phyloP scores from a whole-genome alignment of 1,284 basidiomycete genomes.

The Wallemia hederae region DNA sequence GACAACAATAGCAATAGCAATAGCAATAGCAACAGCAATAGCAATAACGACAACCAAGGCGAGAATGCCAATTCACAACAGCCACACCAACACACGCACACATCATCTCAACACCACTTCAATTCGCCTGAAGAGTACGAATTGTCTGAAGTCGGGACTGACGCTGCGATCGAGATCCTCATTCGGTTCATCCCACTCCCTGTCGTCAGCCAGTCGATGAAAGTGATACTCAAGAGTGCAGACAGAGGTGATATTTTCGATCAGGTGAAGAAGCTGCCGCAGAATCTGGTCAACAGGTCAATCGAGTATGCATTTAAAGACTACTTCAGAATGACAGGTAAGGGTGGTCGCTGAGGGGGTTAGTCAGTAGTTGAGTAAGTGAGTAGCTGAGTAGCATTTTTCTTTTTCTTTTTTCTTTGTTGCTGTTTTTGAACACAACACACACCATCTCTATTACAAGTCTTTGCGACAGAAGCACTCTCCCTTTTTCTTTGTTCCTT shows the following conservation, averaged over 20 bases:
- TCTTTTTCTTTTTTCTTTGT: too few species aligned
- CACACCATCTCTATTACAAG: too few species aligned
- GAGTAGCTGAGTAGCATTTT: too few species aligned
- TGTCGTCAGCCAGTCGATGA: neutral
- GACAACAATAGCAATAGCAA: neutral
- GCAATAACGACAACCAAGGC: too few species aligned
- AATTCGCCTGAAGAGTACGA: neutral
- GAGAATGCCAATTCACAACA: too few species aligned
- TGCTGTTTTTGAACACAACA: too few species aligned
- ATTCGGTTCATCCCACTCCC: neutral
- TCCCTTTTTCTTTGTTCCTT: neutral
- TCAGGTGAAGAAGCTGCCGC: neutral
- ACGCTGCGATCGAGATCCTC: neutral
- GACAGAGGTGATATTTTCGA: neutral
- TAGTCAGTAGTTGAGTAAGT: too few species aligned
- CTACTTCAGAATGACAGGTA: neutral
- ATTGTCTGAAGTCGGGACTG: neutral
- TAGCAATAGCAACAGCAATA: too few species aligned
- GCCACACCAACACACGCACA: neutral
- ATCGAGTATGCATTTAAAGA: neutral
- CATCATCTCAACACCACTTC: too few species aligned
- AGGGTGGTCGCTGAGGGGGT: too few species aligned
- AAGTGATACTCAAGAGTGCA: neutral
- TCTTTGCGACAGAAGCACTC: neutral
- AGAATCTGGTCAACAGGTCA: neutral